Evolutionary conservation across 805 yeast species (phyloP).

Genomic region (Cyberlindnera bimundalis): DNA sequence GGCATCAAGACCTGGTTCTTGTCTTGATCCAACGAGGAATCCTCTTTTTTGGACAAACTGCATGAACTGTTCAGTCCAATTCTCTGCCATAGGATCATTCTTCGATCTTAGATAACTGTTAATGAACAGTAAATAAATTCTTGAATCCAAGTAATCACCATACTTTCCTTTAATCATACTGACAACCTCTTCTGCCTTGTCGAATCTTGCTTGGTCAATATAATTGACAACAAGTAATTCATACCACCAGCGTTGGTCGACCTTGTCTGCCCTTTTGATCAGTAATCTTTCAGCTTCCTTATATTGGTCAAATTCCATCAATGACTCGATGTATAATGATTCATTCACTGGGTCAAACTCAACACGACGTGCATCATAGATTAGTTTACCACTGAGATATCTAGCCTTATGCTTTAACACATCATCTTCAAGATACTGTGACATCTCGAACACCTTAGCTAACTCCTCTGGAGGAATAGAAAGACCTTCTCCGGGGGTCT

Average conservation of each 20-base stretch:
- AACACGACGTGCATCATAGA: conserved; percentile 39
- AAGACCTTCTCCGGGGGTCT: conserved; percentile 4
- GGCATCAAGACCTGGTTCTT: conserved; percentile 22
- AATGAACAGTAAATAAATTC: conserved; percentile 34
- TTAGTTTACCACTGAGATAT: conserved; percentile 38
- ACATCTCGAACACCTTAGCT: conserved; percentile 37
- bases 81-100: conserved; percentile 27
- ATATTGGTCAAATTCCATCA: conserved; percentile 33
- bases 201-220: conserved; percentile 32
- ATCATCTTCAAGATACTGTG: conserved; percentile 36
- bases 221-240: conserved; percentile 45
- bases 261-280: conserved; percentile 27
- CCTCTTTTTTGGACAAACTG: conserved; percentile 29
- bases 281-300: conserved; percentile 38
- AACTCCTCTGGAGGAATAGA: conserved; percentile 33
- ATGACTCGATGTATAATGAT: conserved; percentile 44
- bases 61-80: conserved; percentile 32
- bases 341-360: conserved; percentile 51
- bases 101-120: conserved; percentile 30
- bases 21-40: conserved; percentile 11
- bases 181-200: conserved; percentile 36
- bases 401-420: conserved; percentile 32
- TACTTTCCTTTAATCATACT: conserved; percentile 24
- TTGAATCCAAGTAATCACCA: conserved; percentile 35
- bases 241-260: conserved; percentile 50